Percentiles rank a stretch among this genome's conserved stretches.
phyloP scores from a whole-genome alignment of 192 early-diverging fungal genomes.

The Spizellomyces punctatus region DNA sequence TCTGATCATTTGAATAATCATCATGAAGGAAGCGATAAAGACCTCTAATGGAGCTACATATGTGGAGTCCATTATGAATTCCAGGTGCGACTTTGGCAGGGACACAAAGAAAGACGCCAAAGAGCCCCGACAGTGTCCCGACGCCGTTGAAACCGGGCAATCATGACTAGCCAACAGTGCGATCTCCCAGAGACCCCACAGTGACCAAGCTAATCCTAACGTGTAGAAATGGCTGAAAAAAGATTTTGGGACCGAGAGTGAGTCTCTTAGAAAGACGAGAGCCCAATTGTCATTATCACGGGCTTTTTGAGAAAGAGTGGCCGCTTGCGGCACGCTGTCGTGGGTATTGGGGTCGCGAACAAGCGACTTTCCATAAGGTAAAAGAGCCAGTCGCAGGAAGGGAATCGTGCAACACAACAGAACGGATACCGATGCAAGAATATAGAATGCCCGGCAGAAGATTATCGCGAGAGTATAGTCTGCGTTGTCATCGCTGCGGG shows the following conservation, averaged over 20 bases:
- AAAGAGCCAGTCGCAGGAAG: neutral
- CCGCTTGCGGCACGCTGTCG: too few relatives aligned
- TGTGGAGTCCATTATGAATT: neutral
- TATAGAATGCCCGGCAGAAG: neutral
- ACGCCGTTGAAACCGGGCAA: neutral
- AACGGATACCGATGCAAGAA: neutral
- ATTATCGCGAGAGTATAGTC: neutral
- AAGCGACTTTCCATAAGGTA: constrained; percentile 8
- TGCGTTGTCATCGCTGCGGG: too few relatives aligned
- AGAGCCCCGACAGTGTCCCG: neutral
- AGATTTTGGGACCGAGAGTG: constrained; percentile 29
- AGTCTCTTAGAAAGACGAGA: neutral
- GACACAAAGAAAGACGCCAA: too few relatives aligned
- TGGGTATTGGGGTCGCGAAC: too few relatives aligned
- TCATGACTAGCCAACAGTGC: neutral
- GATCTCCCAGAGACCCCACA: neutral
- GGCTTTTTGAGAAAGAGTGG: neutral
- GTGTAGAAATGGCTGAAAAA: constrained; percentile 43
- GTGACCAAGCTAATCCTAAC: constrained; percentile 26
- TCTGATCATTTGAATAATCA: constrained; percentile 16
- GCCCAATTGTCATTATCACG: neutral
- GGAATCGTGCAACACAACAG: neutral
- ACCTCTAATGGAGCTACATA: neutral
- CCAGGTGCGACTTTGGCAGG: neutral
- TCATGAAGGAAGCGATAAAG: constrained; percentile 19